Percentiles rank a stretch among this genome's conserved stretches.
Evolutionary conservation across 2,329 filamentous ascomycete species (phyloP).

Genomic region (Nigrospora oryzae): DNA sequence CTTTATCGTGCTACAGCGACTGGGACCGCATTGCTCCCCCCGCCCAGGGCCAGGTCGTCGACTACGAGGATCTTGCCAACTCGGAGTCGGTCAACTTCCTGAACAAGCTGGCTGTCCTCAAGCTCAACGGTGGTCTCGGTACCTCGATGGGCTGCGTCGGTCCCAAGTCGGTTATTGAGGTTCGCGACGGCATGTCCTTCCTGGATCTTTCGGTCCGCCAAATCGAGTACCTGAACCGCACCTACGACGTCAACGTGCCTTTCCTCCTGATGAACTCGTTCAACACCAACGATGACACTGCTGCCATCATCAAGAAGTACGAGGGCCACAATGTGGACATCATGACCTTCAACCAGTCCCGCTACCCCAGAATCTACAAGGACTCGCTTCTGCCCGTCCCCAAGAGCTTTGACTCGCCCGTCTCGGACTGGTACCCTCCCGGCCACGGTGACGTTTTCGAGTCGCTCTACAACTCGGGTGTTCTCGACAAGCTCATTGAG

Average conservation of each 20-base stretch:
- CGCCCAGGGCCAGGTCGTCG: slow-evolving; percentile 85
- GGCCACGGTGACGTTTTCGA: slow-evolving; percentile 99
- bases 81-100: slow-evolving; percentile 88
- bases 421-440: slow-evolving; percentile 97
- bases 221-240: slow-evolving; percentile 98
- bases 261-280: slow-evolving; percentile 99
- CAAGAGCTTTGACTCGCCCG: slow-evolving; percentile 77
- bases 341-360: slow-evolving; percentile 98
- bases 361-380: slow-evolving; percentile 96
- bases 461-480: slow-evolving; percentile 98
- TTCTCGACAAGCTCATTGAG: slow-evolving; percentile 90
- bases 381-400: slow-evolving; percentile 94
- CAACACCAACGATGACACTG: slow-evolving; percentile 98
- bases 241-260: slow-evolving; percentile 92
- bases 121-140: slow-evolving; percentile 98
- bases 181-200: slow-evolving; percentile 99
- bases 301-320: slow-evolving; percentile 99
- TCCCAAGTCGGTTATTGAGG: slow-evolving; percentile 98
- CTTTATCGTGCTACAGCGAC: slow-evolving; percentile 45
- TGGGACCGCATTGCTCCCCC: slow-evolving; percentile 97
- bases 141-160: slow-evolving; percentile 99
- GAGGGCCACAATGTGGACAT: slow-evolving; percentile 99
- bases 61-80: slow-evolving; percentile 86
- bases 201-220: slow-evolving; percentile 96
- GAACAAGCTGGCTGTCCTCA: slow-evolving; percentile 94